phyloP scores from a whole-genome alignment of 805 yeast species.

The Monosporozyma servazzii region DNA sequence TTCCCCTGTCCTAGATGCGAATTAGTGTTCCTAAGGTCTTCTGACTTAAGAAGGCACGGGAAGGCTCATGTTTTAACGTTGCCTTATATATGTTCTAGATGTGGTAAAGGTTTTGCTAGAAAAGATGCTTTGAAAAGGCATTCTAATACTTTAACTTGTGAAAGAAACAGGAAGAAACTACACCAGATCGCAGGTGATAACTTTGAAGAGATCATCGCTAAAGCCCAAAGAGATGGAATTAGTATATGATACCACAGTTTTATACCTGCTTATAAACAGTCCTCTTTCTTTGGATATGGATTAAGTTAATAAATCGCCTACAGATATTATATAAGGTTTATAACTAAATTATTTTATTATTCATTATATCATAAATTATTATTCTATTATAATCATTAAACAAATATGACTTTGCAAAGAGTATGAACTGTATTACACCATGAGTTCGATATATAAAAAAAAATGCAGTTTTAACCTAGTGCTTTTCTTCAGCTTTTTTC shows the following conservation, averaged over 20 bases:
- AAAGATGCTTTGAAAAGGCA: slow-evolving; percentile 77
- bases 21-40: slow-evolving; percentile 54
- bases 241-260: slow-evolving; percentile 6
- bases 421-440: slow-evolving; percentile 6
- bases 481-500: slow-evolving; percentile 48
- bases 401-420: neutral
- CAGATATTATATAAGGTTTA: neutral
- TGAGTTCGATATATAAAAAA: neutral
- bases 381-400: neutral
- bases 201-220: slow-evolving; percentile 27
- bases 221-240: slow-evolving; percentile 24
- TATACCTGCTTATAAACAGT: neutral
- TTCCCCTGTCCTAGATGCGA: slow-evolving; percentile 53
- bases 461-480: neutral
- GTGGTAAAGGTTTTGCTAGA: slow-evolving; percentile 79
- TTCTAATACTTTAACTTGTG: slow-evolving; percentile 64
- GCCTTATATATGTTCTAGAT: slow-evolving; percentile 64
- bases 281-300: neutral
- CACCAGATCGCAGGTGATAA: slow-evolving; percentile 31
- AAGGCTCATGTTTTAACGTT: slow-evolving; percentile 62
- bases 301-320: neutral
- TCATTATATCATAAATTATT: neutral
- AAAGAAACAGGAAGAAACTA: slow-evolving; percentile 51
- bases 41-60: slow-evolving; percentile 66
- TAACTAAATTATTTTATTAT: neutral